Evolutionary conservation across 495 filamentous ascomycete genomes (phyloP), one percentile per base, ranked within the genome.

Genomic region (Trichoderma parareesei): DNA sequence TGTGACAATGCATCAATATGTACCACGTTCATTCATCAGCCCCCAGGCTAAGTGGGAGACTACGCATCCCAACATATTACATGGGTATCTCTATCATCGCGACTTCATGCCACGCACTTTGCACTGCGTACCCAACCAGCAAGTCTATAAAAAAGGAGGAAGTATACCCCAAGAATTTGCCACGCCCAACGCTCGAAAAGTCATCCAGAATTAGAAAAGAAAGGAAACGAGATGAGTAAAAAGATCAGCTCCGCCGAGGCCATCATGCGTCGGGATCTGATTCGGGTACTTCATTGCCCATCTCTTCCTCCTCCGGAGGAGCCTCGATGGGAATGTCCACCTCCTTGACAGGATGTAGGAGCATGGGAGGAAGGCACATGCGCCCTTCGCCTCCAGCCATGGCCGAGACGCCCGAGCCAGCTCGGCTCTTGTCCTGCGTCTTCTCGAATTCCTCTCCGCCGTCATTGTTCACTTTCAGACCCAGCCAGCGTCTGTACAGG

Each of bases 351-450:
- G 94, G 94, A 83, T 98, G 94, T 70, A 98, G 73, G 62, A 98
- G 79, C 89, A 96, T 90, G 14, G 88, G 89, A 38, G 91, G 92
- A 43, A 97, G 76, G 81, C 94, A 98, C 92, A 98, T 95, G 65
- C 93, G 83, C 27, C 90, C 91, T 74, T 91, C 88, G 41, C 78
- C 81, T 20, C 82, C 82, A 55, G 72, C 74, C 81, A 82, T 83
- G 27, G 74, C 71, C 55, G 75, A 74, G 10, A 81, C 76, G 5
- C 73, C 77, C 67, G 71, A 59, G 60, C 80, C 73, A 65, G 83
- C 69, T 77, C 80, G 77, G 69, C 75, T 78, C 74, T 75, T 65
- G 69, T 87, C 78, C 64, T 74, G 73, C 14, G 79, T 84, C 67
- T 87, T 67, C 77, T 94, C 91, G 69, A 87, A 88, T 73, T 90